phyloP scores from a whole-genome alignment of 2,329 filamentous ascomycete genomes.

The Claviceps sp. region DNA sequence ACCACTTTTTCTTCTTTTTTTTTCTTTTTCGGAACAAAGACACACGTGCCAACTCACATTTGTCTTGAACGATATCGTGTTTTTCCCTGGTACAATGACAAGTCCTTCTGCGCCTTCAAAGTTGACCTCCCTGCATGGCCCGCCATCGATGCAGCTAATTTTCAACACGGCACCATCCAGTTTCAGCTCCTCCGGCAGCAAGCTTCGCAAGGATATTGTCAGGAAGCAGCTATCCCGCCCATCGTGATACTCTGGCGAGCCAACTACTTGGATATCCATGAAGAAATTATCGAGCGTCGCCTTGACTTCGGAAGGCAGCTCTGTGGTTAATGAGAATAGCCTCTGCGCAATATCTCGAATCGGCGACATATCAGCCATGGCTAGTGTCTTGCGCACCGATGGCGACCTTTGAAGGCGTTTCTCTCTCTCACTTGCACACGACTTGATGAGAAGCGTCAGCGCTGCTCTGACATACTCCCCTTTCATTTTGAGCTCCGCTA shows the following conservation, averaged over 20 bases:
- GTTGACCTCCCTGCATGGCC: conserved; percentile 45
- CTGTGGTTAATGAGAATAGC: conserved; percentile 30
- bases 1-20: background rate
- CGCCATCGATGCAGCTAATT: conserved; percentile 41
- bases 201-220: conserved; percentile 52
- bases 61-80: conserved; percentile 22
- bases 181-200: conserved; percentile 57
- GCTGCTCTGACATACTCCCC: conserved; percentile 70
- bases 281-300: conserved; percentile 66
- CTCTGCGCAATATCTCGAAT: conserved; percentile 36
- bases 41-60: conserved; percentile 16
- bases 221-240: conserved; percentile 65
- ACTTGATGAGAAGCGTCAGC: conserved; percentile 60
- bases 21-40: background rate
- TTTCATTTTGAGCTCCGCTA: conserved; percentile 60
- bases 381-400: conserved; percentile 4
- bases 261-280: conserved; percentile 51
- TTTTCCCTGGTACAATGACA: conserved; percentile 34
- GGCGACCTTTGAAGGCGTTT: conserved; percentile 25
- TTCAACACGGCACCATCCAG: conserved; percentile 52
- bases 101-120: conserved; percentile 18
- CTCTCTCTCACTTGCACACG: conserved; percentile 40
- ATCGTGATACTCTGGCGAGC: conserved; percentile 54
- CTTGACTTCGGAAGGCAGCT: conserved; percentile 43
- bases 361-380: conserved; percentile 18